Percentiles rank a stretch among this genome's conserved stretches.
These are phyloP conservation scores for Dendrostoma leiphaemia DNA, from an alignment of 2,329 filamentous ascomycete species.

Conservation along the genomic window DNA sequence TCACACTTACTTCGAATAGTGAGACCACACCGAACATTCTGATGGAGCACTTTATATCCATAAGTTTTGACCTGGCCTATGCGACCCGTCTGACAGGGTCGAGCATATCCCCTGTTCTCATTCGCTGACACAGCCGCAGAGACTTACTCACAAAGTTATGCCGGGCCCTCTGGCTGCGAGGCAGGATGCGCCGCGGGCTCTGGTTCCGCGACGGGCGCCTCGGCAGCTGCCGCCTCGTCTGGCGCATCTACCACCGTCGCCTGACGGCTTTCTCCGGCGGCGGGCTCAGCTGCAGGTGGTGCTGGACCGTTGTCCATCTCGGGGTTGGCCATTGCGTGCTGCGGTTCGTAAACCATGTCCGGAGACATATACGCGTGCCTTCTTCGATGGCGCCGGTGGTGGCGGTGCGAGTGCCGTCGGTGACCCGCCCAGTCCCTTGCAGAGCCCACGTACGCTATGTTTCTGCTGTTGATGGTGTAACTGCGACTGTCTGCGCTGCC, in stretches of 20 bases:
- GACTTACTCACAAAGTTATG: background rate
- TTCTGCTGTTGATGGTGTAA: background rate
- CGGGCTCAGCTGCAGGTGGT: background rate
- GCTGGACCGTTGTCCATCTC: background rate
- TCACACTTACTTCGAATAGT: background rate
- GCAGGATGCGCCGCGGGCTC: background rate
- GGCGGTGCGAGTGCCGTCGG: background rate
- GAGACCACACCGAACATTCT: background rate
- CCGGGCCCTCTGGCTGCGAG: background rate
- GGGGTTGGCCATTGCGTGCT: background rate
- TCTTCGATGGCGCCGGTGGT: background rate
- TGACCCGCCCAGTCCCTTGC: background rate
- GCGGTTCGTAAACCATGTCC: background rate
- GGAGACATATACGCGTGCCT: background rate
- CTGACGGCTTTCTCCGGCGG: background rate
- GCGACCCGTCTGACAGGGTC: background rate
- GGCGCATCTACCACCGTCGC: background rate
- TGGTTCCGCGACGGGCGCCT: background rate
- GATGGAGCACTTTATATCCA: too few species aligned
- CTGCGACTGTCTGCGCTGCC: background rate
- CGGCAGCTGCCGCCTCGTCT: background rate
- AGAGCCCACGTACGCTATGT: background rate
- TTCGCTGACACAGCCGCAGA: background rate
- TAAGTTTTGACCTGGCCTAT: too few species aligned
- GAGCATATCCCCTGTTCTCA: background rate